These are phyloP conservation scores for Prunus salicina DNA, from an alignment of 306 rosid species.

Conservation along the genomic window DNA sequence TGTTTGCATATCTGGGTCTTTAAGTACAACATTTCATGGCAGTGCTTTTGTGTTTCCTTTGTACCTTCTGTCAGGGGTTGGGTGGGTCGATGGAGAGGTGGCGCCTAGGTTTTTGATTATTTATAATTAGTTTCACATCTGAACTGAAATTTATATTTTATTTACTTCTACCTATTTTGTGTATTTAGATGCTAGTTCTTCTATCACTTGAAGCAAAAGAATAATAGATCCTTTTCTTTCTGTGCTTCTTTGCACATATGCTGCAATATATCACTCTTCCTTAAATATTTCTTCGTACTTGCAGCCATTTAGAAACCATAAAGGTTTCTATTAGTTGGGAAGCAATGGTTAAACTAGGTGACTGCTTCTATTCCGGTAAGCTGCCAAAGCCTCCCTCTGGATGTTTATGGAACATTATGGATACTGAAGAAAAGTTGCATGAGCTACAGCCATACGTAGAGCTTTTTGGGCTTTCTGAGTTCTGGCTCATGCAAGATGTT, in stretches of 20 bases:
- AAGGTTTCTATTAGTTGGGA: slow-evolving; percentile 68
- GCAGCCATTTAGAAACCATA: slow-evolving; percentile 61
- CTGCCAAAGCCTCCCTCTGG: slow-evolving; percentile 70
- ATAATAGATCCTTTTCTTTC: not conserved
- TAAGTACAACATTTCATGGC: not conserved
- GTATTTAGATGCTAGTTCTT: not conserved
- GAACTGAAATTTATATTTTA: not conserved
- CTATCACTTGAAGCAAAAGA: not conserved
- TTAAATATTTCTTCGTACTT: slow-evolving; percentile 1
- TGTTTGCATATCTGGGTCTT: not conserved
- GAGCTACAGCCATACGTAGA: slow-evolving; percentile 67
- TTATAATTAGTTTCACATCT: not conserved
- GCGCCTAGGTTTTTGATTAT: not conserved
- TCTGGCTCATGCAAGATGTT: slow-evolving; percentile 64
- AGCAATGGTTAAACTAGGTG: slow-evolving; percentile 68
- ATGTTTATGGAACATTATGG: slow-evolving; percentile 79
- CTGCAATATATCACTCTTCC: not conserved
- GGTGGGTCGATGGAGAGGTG: not conserved
- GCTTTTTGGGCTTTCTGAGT: slow-evolving; percentile 77
- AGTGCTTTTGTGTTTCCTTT: not conserved
- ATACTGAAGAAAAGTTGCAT: slow-evolving; percentile 52
- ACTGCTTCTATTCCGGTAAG: slow-evolving; percentile 63
- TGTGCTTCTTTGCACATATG: not conserved
- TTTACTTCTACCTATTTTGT: not conserved
- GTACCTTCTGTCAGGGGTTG: not conserved